These are phyloP conservation scores for Tuber borchii DNA, from an alignment of 495 filamentous ascomycete genomes.

Conservation along the genomic window DNA sequence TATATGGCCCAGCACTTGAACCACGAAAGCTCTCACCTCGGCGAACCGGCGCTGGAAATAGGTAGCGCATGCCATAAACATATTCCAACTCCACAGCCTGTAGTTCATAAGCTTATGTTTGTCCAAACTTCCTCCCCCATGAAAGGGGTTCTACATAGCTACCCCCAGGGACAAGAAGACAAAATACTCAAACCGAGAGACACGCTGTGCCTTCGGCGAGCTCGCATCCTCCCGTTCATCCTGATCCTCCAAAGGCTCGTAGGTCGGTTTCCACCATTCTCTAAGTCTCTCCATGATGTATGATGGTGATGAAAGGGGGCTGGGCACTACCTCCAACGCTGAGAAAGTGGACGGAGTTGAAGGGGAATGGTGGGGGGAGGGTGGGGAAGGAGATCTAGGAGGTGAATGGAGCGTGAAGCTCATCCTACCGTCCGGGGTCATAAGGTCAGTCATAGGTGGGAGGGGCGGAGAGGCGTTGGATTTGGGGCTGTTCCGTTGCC, in stretches of 20 bases:
- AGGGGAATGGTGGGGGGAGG: background rate
- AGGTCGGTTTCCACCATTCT: slow-evolving; percentile 24
- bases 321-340: background rate
- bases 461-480: background rate
- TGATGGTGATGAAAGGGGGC: background rate
- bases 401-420: background rate
- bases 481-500: background rate
- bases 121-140: background rate
- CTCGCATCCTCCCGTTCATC: slow-evolving; percentile 20
- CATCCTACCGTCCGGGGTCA: background rate
- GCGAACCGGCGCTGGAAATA: slow-evolving; percentile 85
- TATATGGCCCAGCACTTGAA: background rate
- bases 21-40: slow-evolving; percentile 39
- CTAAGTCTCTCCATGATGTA: slow-evolving; percentile 27
- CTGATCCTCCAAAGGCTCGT: slow-evolving; percentile 20
- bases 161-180: slow-evolving; percentile 83
- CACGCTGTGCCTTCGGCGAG: slow-evolving; percentile 5
- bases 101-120: slow-evolving; percentile 19
- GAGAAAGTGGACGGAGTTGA: background rate
- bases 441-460: background rate
- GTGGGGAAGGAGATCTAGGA: background rate
- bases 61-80: slow-evolving; percentile 91
- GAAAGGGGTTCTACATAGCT: slow-evolving; percentile 63
- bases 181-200: slow-evolving; percentile 73
- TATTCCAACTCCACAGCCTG: slow-evolving; percentile 63